Base-by-base conservation (phyloP, 2,329 filamentous ascomycete genomes). In the Penicillium psychrosexuale region DNA sequence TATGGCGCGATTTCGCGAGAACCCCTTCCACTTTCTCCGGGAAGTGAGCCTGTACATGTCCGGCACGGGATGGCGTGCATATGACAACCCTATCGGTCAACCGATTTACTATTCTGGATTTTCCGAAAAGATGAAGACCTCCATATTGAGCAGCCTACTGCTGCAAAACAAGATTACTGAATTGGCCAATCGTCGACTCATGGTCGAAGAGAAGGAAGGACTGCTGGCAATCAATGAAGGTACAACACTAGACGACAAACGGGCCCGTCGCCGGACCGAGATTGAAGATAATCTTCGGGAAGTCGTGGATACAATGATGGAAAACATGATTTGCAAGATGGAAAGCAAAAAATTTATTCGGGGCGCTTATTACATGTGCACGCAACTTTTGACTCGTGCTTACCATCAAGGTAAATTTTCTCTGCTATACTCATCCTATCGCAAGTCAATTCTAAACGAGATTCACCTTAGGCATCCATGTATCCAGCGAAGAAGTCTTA, bases 311-410 rank as follows among this genome's bases (percentile, higher is more conserved):
- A 86, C 88, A 61, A 87, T 94, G 82, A 90, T 91, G 24, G 91
- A 96, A 69, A 85, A 88, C 60, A 97, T 99, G 94, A 97, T 99
- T 59, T 97, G 93, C 82, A 99, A 99, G 76, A 93, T 97, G 82
- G 94, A 99, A 74, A 95, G 88, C 79, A 95, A 92, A 70, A 79
- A 84, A 2, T 97, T 97, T 69, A 96, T 99, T 63, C 81, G 94
- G 46, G 85, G 90, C 24, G 93, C 94, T 44, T 97, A 97, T 71
- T 99, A 97, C 71, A 70, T 96, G 37, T 81, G 80, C 45, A 96
- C 92, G 1, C 93, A 97, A 74, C 80, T 97, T 44, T 79, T 97
- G 58, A 95, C 93, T 5, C 80, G 94, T 57, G 93, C 94, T 6
- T 99, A 99, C 72, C 91, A 97, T 68, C 93, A 97, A 77, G 94